Evolutionary conservation across 2,329 filamentous ascomycete genomes (phyloP), one percentile per base, ranked within the genome.

Genomic region (Clathrospora elynae): DNA sequence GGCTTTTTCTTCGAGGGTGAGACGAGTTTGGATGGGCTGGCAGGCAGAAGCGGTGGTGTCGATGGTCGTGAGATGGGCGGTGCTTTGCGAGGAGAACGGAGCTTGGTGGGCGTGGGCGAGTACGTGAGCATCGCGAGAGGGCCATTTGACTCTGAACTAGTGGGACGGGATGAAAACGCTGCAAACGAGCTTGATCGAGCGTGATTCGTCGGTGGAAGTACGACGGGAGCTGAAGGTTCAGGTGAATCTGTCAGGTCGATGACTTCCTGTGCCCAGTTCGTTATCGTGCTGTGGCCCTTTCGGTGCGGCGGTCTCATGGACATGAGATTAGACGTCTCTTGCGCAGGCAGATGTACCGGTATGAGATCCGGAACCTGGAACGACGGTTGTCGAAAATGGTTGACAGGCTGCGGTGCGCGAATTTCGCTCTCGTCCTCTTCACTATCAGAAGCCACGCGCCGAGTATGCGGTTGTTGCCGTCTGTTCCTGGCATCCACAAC

Each of bases 1-100:
- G 46, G 47, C 29, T 61, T 64, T 41, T 57, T 67, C 41, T 71
- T 71, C 0, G 66, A 68, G 1, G 68, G 68, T 7, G 68, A 71
- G 10, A 64, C 59, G 10, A 71, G 64, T 41, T 68, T 68, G 3
- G 58, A 55, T 1, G 65, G 67, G 30, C 60, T 64, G 1, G 38
- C 22, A 24, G 54, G 57, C n/a, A 49, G 51, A 5, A 58, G 41
- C 5, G 66, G 59, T 22, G 68, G 68, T 12, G 68, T 71, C 6
- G 37, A 42, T 14, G 67, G 61, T 8, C 66, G 63, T 16, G 53
- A 43, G 19, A 63, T 47, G 4, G 65, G 62, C 9, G 59, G 61
- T 8, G 58, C 57, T 53, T 71, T 71, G 23, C 56, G 42, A 3
- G 67, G 68, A 10, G 66, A 69, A 24, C 62, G 60, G 19, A 46